phyloP scores from a whole-genome alignment of 2,329 filamentous ascomycete genomes.

The Exophiala alcalophila region DNA sequence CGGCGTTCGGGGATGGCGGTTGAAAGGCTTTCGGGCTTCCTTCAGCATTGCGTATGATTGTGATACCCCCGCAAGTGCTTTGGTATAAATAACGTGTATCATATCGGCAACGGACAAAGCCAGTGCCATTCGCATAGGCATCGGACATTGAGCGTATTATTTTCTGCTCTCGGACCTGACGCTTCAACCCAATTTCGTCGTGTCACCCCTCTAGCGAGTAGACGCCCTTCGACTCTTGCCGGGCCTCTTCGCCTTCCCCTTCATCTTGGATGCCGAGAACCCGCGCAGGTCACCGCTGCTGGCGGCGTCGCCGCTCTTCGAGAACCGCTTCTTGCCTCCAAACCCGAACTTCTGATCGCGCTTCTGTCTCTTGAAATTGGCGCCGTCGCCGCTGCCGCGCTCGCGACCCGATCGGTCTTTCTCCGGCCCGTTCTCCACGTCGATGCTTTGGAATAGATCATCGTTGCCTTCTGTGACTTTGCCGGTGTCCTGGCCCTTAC shows the following conservation, averaged over 20 bases:
- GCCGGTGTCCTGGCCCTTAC: conserved; percentile 65
- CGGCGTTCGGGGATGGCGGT: conserved; percentile 8
- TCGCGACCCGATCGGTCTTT: conserved; percentile 38
- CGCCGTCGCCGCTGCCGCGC: conserved; percentile 36
- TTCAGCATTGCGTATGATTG: conserved; percentile 17
- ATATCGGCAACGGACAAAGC: too few species aligned
- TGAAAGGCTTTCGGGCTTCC: conserved; percentile 1
- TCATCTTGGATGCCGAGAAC: conserved; percentile 85
- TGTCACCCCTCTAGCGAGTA: conserved; percentile 13
- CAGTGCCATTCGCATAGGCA: too few species aligned
- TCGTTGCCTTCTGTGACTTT: conserved; percentile 75
- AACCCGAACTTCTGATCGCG: conserved; percentile 94
- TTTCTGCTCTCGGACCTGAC: background rate
- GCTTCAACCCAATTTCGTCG: background rate
- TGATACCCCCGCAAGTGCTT: conserved; percentile 24
- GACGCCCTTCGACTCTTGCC: conserved; percentile 52
- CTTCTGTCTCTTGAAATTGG: conserved; percentile 72
- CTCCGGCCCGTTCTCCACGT: conserved; percentile 42
- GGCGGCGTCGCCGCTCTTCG: conserved; percentile 84
- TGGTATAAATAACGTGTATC: too few species aligned
- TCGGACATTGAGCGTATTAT: too few species aligned
- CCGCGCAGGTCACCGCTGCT: conserved; percentile 77
- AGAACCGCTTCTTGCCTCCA: conserved; percentile 88
- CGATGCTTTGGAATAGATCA: conserved; percentile 55
- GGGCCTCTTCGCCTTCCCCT: conserved; percentile 41